Evolutionary conservation across 345 rosid genomes (phyloP).

Genomic region (Ceriops zippeliana): DNA sequence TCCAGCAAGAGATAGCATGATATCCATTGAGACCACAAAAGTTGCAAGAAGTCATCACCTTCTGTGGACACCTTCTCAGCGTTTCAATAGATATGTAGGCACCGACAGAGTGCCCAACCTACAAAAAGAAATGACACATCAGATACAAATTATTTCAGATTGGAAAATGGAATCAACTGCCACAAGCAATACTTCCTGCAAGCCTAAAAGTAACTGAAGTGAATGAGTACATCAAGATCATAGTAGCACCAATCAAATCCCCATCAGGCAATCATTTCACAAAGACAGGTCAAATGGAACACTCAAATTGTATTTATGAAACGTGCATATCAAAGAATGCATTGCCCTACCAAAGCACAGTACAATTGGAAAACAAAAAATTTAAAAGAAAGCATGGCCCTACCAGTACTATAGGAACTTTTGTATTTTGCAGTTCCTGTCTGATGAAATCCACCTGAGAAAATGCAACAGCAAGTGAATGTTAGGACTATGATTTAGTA

Average conservation of each 20-base stretch:
- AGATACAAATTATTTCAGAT: constrained; percentile 12
- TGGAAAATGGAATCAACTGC: neutral
- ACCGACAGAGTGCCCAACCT: constrained; percentile 94
- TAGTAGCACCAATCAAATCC: neutral
- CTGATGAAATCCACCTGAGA: constrained; percentile 63
- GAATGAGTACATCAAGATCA: neutral
- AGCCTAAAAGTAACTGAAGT: neutral
- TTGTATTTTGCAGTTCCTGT: constrained; percentile 48
- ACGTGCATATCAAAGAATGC: neutral
- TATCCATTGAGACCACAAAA: constrained; percentile 3
- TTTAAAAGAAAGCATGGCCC: constrained; percentile 11
- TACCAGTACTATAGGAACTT: constrained; percentile 70
- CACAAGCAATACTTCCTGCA: neutral
- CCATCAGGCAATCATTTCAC: neutral
- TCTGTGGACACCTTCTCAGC: constrained; percentile 45
- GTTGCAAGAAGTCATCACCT: constrained; percentile 37
- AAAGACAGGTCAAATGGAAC: no score
- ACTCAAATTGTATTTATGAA: no score
- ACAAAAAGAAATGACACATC: constrained; percentile 18
- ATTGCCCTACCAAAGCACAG: neutral
- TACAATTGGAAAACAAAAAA: constrained; percentile 3
- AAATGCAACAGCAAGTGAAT: constrained; percentile 17
- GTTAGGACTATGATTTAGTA: neutral
- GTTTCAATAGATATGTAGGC: constrained; percentile 61
- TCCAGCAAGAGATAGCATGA: neutral